These are phyloP conservation scores for Lactuca sativa DNA, from an alignment of 129 eudicot species.

Conservation along the genomic window DNA sequence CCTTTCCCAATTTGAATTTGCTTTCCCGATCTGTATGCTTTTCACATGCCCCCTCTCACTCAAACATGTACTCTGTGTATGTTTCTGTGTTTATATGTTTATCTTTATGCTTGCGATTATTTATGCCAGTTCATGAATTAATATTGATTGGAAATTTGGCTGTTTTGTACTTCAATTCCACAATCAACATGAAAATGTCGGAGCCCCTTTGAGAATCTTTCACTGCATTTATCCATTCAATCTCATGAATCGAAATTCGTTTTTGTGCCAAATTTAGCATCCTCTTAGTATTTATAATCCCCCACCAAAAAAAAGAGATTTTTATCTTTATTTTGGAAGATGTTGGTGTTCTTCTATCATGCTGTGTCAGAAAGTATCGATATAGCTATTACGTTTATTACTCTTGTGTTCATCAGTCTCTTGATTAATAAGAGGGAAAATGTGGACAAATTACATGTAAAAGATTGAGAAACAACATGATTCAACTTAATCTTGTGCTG, in stretches of 20 bases:
- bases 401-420: neutral
- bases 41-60: neutral
- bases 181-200: neutral
- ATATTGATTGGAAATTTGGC: neutral
- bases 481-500: no score
- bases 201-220: neutral
- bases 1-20: neutral
- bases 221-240: neutral
- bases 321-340: neutral
- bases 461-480: no score
- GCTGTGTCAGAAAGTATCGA: no score
- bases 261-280: conserved; percentile 12
- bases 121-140: neutral
- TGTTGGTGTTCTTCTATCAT: neutral
- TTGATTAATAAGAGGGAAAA: neutral
- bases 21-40: neutral
- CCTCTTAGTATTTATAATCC: neutral
- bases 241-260: neutral
- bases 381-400: no score
- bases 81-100: neutral
- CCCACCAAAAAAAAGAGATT: neutral
- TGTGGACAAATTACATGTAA: no score
- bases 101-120: neutral
- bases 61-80: neutral
- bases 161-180: conserved; percentile 7